Evolutionary conservation across 768 basidiomycete genomes (phyloP).

Genomic region (Coprinellus micaceus): DNA sequence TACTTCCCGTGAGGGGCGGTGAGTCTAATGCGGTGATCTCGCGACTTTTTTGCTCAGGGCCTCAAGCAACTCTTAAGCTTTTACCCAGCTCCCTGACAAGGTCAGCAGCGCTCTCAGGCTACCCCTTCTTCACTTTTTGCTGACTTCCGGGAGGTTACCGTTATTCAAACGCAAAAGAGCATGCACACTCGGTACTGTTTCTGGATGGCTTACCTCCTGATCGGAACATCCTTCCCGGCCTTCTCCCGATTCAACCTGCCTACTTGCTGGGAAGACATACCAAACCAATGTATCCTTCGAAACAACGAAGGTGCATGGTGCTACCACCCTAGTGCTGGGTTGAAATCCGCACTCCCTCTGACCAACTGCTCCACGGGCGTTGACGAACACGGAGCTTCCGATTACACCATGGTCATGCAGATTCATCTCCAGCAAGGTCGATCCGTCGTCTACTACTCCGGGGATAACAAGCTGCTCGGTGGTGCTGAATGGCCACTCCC

Average conservation of each 20-base stretch:
- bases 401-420: background rate
- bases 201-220: background rate
- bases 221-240: background rate
- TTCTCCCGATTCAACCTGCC: background rate
- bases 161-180: too few relatives aligned
- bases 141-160: too few relatives aligned
- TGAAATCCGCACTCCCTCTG: background rate
- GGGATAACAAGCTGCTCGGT: slow-evolving; percentile 8
- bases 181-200: background rate
- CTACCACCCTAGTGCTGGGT: slow-evolving; percentile 3
- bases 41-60: too few relatives aligned
- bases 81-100: too few relatives aligned
- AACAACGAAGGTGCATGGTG: slow-evolving; percentile 10
- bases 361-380: background rate
- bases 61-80: too few relatives aligned
- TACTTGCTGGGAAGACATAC: background rate
- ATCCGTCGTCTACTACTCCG: slow-evolving; percentile 12
- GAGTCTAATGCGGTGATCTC: too few relatives aligned
- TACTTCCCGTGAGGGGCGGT: too few relatives aligned
- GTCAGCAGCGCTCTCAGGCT: too few relatives aligned
- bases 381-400: background rate
- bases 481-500: slow-evolving; percentile 8
- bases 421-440: slow-evolving; percentile 9
- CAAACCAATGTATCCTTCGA: slow-evolving; percentile 1
- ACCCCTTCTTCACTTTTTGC: too few relatives aligned